Percentiles rank a stretch among this genome's conserved stretches.
Evolutionary conservation across 352 stramenopile genomes (phyloP).

Genomic region (Pilasporangium apinafurcum): DNA sequence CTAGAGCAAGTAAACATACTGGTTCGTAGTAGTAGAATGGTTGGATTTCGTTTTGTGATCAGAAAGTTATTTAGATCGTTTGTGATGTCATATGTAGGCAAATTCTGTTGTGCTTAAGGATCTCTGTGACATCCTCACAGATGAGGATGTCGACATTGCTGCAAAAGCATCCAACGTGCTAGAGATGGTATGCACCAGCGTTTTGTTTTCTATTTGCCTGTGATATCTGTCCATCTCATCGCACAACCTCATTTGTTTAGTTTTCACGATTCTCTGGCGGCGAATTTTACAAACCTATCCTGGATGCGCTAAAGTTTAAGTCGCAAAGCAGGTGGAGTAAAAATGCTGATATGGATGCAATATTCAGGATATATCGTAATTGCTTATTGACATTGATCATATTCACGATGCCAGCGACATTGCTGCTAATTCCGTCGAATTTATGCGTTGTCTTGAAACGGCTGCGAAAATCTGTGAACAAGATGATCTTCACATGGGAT

Average conservation of each 20-base stretch:
- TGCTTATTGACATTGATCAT: too few relatives aligned
- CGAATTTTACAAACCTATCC: slow-evolving; percentile 33
- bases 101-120: slow-evolving; percentile 40
- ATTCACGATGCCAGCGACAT: slow-evolving; percentile 38
- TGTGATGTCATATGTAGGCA: slow-evolving; percentile 20
- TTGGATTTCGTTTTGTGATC: not conserved
- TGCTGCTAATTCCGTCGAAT: slow-evolving; percentile 53
- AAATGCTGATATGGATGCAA: not conserved
- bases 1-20: slow-evolving; percentile 39
- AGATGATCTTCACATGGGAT: slow-evolving; percentile 50
- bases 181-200: slow-evolving; percentile 27
- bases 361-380: too few relatives aligned
- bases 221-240: not conserved
- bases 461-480: slow-evolving; percentile 61
- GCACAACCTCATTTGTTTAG: slow-evolving; percentile 7
- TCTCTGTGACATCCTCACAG: slow-evolving; percentile 48
- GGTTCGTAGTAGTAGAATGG: slow-evolving; percentile 19
- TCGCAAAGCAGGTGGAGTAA: slow-evolving; percentile 34
- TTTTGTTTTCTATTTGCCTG: not conserved
- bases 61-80: not conserved
- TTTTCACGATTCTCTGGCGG: slow-evolving; percentile 30
- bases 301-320: slow-evolving; percentile 43
- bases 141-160: slow-evolving; percentile 69
- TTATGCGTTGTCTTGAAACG: slow-evolving; percentile 71
- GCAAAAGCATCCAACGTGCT: slow-evolving; percentile 54